Evolutionary conservation across 1,139 yeast genomes (phyloP).

Genomic region (Pichia sp.): DNA sequence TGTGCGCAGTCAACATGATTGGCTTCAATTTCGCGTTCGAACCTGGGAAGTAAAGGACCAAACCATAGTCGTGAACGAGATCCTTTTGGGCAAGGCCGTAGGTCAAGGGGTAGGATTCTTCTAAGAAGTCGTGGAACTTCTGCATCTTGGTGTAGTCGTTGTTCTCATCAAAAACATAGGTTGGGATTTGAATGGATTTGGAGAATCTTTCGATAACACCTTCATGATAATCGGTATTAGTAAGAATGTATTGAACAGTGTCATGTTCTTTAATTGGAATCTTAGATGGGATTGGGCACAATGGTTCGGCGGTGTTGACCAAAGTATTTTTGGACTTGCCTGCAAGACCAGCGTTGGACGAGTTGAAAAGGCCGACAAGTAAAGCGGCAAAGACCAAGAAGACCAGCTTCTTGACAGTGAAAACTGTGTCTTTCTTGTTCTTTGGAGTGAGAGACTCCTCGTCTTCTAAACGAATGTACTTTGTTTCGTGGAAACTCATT

Average conservation of each 20-base stretch:
- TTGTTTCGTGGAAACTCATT: not conserved
- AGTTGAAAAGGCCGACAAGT: not conserved
- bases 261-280: slow-evolving; percentile 22
- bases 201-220: slow-evolving; percentile 44
- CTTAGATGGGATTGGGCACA: slow-evolving; percentile 28
- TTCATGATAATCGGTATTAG: slow-evolving; percentile 41
- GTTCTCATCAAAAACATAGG: slow-evolving; percentile 55
- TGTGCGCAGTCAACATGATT: slow-evolving; percentile 69
- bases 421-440: not conserved
- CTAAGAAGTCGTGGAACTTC: slow-evolving; percentile 43
- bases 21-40: slow-evolving; percentile 54
- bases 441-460: not conserved
- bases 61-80: slow-evolving; percentile 46
- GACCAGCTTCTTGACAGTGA: slow-evolving; percentile 7
- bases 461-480: not conserved
- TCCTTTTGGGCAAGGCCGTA: slow-evolving; percentile 37
- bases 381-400: slow-evolving; percentile 7
- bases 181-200: slow-evolving; percentile 60
- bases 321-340: not conserved
- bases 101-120: slow-evolving; percentile 43
- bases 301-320: slow-evolving; percentile 7
- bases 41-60: slow-evolving; percentile 40
- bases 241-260: slow-evolving; percentile 27
- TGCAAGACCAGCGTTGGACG: not conserved
- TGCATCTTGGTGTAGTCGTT: slow-evolving; percentile 39